Base-by-base conservation (phyloP, 306 rosid genomes). In the Benincasa hispida region DNA sequence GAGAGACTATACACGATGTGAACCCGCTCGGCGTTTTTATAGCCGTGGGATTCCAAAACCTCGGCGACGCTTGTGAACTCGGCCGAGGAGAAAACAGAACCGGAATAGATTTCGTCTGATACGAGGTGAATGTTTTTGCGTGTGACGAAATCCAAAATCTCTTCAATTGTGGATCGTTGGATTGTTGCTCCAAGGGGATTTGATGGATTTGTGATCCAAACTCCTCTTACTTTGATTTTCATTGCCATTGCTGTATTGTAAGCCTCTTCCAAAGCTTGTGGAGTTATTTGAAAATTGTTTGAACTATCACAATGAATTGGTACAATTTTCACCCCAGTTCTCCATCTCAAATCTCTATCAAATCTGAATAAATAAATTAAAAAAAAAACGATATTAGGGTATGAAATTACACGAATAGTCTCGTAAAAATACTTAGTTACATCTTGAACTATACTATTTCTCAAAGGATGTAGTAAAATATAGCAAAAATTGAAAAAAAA, bases 1-100 rank as follows among this genome's bases (percentile, higher is more conserved):
- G 98, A 94, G 70, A 94, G 97, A 21, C 98, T 91, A 22, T 94
- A 94, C 5, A 94, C 98, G 72, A 94, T 87, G 91, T 94, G 98
- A 19, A 90, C 92, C 55, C 97, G 86, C 22, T 94, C 97, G 0
- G 95, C 57, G 22, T 84, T 27, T 10, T 77, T 87, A 69, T 87
- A 82, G 1, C 66, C 4, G 2, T 80, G 79, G 1, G 77, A 69
- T 72, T 87, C 90, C 0, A 94, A 89, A 13, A 94, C 79, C 48
- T 89, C 96, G 0, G 93, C 97, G 1, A 94, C 56, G 87, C 97
- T 92, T 22, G 83, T 21, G 56, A 94, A 94, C 53, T 90, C 96
- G 0, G 82, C 48, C 2, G 90, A 79, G 10, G 95, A 87, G 84
- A 94, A 94, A 1, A 84, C 86, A 0, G 98, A 91, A 3, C 98